Evolutionary conservation across 805 yeast genomes (phyloP), one percentile per base, ranked within the genome.

Genomic region (Candida caryicola): DNA sequence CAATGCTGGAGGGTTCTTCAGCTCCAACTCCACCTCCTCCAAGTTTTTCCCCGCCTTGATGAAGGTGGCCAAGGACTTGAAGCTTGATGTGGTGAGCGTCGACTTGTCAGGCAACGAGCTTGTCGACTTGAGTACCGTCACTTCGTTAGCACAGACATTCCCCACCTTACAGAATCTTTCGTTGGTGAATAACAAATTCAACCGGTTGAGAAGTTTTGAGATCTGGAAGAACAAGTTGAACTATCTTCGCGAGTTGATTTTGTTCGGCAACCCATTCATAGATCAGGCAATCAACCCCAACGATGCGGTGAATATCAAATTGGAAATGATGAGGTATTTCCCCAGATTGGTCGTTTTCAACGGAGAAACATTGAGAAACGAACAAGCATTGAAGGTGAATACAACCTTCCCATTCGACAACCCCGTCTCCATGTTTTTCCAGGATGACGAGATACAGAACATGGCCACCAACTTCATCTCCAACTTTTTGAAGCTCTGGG

Each of bases 11-110:
- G 95, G 95, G 0, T 67, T 87, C 36, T 80, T 89, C 44, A 74
- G 77, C 12, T 64, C 80, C 4, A 65, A 75, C 12, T 61, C 79
- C 8, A 79, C 86, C 1, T 74, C 82, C 23, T 74, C 90, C 10
- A 93, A 91, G 60, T 82, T 89, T 74, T 88, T 91, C 59, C 84
- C 88, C 8, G 98, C 98, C 1, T 64, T 93, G 47, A 78, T 91
- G 84, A 85, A 83, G 55, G 62, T 91, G 6, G 95, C 95, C 1
- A 62, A 68, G 3, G 76, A 77, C 37, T 45, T 62, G 36, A 67
- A 68, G 39, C 44, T 69, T n/a, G 79, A 76, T 18, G 82, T 89
- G 3, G 82, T 81, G 21, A 81, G 88, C 40, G 77, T 90, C 5
- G 85, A 82, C 57, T 59, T 88, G 25, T 76, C 90, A 4, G 47